These are phyloP conservation scores for Cyberlindnera xishuangbannaensis DNA, from an alignment of 805 yeast genomes.

Conservation along the genomic window DNA sequence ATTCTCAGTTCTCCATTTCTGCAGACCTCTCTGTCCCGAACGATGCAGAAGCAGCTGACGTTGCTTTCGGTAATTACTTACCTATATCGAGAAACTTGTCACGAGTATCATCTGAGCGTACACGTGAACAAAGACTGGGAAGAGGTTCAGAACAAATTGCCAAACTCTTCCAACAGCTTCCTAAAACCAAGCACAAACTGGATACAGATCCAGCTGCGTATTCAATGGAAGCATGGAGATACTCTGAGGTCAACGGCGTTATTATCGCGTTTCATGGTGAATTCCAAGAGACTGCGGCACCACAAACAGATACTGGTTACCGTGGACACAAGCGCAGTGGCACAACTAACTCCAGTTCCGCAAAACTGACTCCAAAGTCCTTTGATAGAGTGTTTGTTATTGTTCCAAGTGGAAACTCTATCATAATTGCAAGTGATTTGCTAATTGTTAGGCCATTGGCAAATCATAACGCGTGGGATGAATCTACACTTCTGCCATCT, in stretches of 20 bases:
- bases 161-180: constrained; percentile 58
- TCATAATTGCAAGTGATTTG: constrained; percentile 85
- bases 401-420: constrained; percentile 61
- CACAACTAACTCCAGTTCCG: constrained; percentile 21
- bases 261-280: constrained; percentile 79
- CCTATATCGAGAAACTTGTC: constrained; percentile 73
- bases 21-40: constrained; percentile 68
- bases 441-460: constrained; percentile 60
- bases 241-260: constrained; percentile 69
- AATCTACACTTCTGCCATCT: constrained; percentile 10
- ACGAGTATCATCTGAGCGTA: constrained; percentile 47
- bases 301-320: constrained; percentile 32
- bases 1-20: constrained; percentile 79
- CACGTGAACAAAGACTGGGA: constrained; percentile 53
- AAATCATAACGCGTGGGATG: constrained; percentile 52
- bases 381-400: constrained; percentile 84
- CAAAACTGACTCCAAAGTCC: constrained; percentile 53
- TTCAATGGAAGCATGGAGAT: constrained; percentile 73
- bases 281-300: constrained; percentile 62
- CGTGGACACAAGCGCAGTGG: constrained; percentile 27
- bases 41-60: constrained; percentile 28
- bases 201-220: constrained; percentile 56
- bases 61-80: constrained; percentile 61
- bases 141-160: constrained; percentile 65
- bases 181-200: constrained; percentile 72